Evolutionary conservation across 805 yeast species (phyloP), one percentile per base, ranked within the genome.

Genomic region (Candida ascalaphidarum): DNA sequence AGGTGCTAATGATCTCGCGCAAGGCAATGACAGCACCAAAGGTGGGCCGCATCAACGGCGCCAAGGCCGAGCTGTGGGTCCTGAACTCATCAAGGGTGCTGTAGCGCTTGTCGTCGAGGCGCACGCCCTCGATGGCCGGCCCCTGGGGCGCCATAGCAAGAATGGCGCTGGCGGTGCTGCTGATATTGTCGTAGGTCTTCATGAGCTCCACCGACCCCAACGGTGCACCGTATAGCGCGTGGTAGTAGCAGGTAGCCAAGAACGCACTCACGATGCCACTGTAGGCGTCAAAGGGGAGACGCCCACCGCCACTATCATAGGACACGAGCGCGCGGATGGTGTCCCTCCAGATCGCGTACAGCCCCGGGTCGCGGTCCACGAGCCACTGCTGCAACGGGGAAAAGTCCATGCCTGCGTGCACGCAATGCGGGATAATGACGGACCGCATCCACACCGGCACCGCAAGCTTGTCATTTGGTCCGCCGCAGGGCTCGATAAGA

Each of bases 181-280:
- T 39, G 4, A 61, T 52, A 2, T 34, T 26, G 33, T 50, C 58
- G 29, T 57, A 59, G 14, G 51, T 46, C 18, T 43, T 44, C 7
- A 40, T 40, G 13, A 44, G 45, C 15, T 55, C 61, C 10, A 55
- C 26, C 1, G 61, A 45, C 5, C 48, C 21, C 19, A 29, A 12
- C 1, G 4, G 26, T 19, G 6, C 8, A 7, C 8, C 18, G 18
- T 6, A 17, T 17, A 17, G 6, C 8, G 18, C 18, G 8, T 17
- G 8, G 18, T 17, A 17, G 18, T 17, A 17, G 18, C 18, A 17
- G 8, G 8, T 8, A n/a, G 18, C 8, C 18, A 17, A 17, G 18
- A 17, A 17, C 6, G 18, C 6, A 17, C 18, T 17, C 18, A 8
- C 8, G 6, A 17, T n/a, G n/a, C n/a, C n/a, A n/a, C n/a, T n/a